phyloP scores from a whole-genome alignment of 1,139 yeast species.

The Zygosaccharomyces sapae region DNA sequence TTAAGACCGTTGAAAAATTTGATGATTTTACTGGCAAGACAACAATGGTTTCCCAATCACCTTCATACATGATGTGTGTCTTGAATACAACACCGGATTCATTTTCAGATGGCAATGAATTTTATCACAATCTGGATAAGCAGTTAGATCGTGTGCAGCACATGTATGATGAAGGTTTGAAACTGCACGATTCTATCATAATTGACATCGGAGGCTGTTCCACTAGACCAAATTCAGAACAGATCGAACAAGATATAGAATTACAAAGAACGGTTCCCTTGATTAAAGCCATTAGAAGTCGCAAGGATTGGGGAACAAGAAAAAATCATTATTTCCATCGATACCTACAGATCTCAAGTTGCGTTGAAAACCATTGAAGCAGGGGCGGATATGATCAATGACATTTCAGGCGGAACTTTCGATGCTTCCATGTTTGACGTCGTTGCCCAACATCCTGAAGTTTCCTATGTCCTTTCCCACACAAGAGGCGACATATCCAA shows the following conservation, averaged over 20 bases:
- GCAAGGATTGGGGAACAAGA: conserved; percentile 38
- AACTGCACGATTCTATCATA: conserved; percentile 61
- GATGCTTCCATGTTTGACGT: conserved; percentile 62
- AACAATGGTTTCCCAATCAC: conserved; percentile 28
- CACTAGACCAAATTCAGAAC: conserved; percentile 75
- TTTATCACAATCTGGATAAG: conserved; percentile 38
- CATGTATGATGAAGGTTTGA: conserved; percentile 54
- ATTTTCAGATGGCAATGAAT: conserved; percentile 81
- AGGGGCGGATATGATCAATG: conserved; percentile 92
- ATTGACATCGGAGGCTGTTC: conserved; percentile 93
- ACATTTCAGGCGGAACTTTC: conserved; percentile 71
- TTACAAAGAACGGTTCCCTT: conserved; percentile 65
- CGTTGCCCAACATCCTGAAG: conserved; percentile 57
- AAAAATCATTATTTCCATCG: conserved; percentile 62
- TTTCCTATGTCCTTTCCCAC: conserved; percentile 80
- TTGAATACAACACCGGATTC: conserved; percentile 91
- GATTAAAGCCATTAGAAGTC: conserved; percentile 55
- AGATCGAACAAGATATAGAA: conserved; percentile 57
- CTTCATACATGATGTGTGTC: conserved; percentile 69
- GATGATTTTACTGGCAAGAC: conserved; percentile 14
- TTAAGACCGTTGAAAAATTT: conserved; percentile 16
- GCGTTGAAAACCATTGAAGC: conserved; percentile 63
- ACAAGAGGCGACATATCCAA: conserved; percentile 77
- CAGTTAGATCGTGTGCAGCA: conserved; percentile 41
- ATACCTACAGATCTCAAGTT: conserved; percentile 74